Percentiles rank a stretch among this genome's conserved stretches.
Evolutionary conservation across 148 eudicot genomes (phyloP).

Genomic region (Pharnaceum exiguum): DNA sequence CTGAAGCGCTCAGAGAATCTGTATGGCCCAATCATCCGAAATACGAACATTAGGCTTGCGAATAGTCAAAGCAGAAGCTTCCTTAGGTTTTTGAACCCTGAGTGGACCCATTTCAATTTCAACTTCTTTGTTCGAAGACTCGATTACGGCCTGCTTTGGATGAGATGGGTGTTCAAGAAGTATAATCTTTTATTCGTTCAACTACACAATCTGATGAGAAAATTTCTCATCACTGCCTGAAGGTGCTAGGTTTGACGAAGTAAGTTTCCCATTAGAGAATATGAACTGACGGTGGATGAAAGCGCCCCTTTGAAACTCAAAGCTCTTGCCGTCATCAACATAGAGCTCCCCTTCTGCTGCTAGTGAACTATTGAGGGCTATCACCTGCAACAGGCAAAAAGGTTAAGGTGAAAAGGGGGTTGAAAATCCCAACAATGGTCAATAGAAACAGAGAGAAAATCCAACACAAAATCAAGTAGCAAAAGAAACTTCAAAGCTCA

Average conservation of each 20-base stretch:
- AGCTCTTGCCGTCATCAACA: slow-evolving; percentile 89
- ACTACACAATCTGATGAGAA: slow-evolving; percentile 49
- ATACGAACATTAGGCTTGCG: slow-evolving; percentile 79
- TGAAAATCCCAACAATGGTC: no score
- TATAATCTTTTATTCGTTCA: slow-evolving; percentile 80
- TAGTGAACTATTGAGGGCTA: slow-evolving; percentile 74
- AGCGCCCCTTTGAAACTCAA: slow-evolving; percentile 61
- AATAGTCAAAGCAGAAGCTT: slow-evolving; percentile 53
- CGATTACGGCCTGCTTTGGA: slow-evolving; percentile 58
- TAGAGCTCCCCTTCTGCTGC: slow-evolving; percentile 95
- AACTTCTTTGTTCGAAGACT: slow-evolving; percentile 52
- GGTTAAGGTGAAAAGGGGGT: no score
- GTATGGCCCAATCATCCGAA: slow-evolving; percentile 72
- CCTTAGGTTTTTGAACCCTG: slow-evolving; percentile 30
- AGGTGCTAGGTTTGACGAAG: slow-evolving; percentile 48
- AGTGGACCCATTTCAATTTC: slow-evolving; percentile 68
- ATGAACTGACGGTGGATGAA: slow-evolving; percentile 80
- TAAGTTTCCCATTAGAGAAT: slow-evolving; percentile 71
- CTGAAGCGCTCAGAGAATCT: slow-evolving; percentile 49
- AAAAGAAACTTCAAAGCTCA: no score
- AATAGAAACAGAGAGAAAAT: no score
- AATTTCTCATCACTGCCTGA: slow-evolving; percentile 19
- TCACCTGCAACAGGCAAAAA: slow-evolving; percentile 48
- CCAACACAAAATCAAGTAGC: no score
- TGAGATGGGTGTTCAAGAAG: slow-evolving; percentile 58